phyloP scores from a whole-genome alignment of 1,139 yeast genomes.

The Torulaspora pretoriensis region DNA sequence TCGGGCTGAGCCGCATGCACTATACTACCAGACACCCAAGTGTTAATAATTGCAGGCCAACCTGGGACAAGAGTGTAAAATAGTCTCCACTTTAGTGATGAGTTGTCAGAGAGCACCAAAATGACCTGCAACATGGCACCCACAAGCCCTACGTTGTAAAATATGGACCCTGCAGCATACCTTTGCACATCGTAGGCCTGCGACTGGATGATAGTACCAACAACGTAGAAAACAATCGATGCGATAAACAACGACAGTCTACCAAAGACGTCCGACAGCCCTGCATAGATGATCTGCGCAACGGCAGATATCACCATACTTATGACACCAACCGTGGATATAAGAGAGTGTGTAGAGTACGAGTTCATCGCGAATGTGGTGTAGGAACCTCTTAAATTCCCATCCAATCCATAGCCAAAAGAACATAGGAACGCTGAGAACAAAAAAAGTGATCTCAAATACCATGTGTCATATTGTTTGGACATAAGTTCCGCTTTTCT shows the following conservation, averaged over 20 bases:
- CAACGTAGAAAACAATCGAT: constrained; percentile 55
- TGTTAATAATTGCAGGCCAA: constrained; percentile 66
- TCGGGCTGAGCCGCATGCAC: constrained; percentile 39
- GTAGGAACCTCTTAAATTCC: constrained; percentile 47
- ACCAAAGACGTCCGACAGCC: constrained; percentile 68
- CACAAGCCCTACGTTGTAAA: constrained; percentile 67
- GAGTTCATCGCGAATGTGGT: constrained; percentile 55
- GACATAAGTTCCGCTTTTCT: constrained; percentile 25
- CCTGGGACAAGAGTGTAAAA: constrained; percentile 60
- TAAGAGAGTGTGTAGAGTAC: constrained; percentile 54
- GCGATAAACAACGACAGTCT: constrained; percentile 54
- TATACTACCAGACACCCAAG: constrained; percentile 69
- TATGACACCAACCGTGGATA: constrained; percentile 62
- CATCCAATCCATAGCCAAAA: constrained; percentile 66
- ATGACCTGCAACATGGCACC: constrained; percentile 57
- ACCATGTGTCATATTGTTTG: constrained; percentile 25
- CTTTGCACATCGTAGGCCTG: constrained; percentile 61
- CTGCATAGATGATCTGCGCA: constrained; percentile 64
- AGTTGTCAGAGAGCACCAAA: constrained; percentile 60
- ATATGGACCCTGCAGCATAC: constrained; percentile 69
- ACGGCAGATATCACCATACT: constrained; percentile 67
- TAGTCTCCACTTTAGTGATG: constrained; percentile 67
- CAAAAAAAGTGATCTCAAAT: constrained; percentile 26
- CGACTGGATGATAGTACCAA: constrained; percentile 69
- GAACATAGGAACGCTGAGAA: constrained; percentile 55